Percentiles rank a stretch among this genome's conserved stretches.
Conservation (phyloP, 805 yeast species). For the Barnettozyma wickerhamii region DNA sequence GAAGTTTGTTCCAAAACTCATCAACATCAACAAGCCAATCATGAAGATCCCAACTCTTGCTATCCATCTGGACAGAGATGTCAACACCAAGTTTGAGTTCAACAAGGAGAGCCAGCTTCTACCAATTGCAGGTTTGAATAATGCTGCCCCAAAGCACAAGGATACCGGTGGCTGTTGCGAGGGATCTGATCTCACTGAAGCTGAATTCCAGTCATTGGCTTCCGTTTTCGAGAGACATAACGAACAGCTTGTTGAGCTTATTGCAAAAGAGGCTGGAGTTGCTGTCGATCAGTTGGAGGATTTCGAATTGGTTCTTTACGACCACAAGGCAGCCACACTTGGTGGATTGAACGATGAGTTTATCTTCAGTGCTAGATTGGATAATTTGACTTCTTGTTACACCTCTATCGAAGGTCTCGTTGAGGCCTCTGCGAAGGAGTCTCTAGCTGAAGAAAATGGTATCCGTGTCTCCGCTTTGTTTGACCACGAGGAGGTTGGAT, state of each 20-base stretch:
- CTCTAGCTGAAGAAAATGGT: constrained; percentile 45
- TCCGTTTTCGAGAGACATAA: constrained; percentile 73
- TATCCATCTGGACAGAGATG: constrained; percentile 80
- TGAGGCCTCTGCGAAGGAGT: constrained; percentile 38
- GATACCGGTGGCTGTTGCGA: constrained; percentile 39
- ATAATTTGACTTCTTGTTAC: constrained; percentile 84
- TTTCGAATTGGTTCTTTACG: constrained; percentile 82
- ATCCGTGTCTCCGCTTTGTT: constrained; percentile 77
- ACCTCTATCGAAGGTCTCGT: constrained; percentile 71
- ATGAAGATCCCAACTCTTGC: constrained; percentile 93
- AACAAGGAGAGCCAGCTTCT: constrained; percentile 82
- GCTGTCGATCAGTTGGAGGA: constrained; percentile 65
- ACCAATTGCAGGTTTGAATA: constrained; percentile 75
- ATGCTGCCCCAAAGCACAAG: constrained; percentile 27
- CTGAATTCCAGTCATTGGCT: constrained; percentile 61
- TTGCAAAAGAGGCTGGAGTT: constrained; percentile 63
- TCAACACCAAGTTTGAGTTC: constrained; percentile 75
- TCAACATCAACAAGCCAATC: constrained; percentile 79
- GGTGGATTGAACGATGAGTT: constrained; percentile 93
- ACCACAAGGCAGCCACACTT: constrained; percentile 73
- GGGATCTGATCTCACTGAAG: constrained; percentile 42
- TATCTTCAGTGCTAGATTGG: constrained; percentile 86
- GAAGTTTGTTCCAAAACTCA: constrained; percentile 56
- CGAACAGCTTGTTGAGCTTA: constrained; percentile 57
- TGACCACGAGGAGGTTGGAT: constrained; percentile 96